Conservation (phyloP, 2,329 filamentous ascomycete genomes). For the Sclerotinia sclerotiorum region DNA sequence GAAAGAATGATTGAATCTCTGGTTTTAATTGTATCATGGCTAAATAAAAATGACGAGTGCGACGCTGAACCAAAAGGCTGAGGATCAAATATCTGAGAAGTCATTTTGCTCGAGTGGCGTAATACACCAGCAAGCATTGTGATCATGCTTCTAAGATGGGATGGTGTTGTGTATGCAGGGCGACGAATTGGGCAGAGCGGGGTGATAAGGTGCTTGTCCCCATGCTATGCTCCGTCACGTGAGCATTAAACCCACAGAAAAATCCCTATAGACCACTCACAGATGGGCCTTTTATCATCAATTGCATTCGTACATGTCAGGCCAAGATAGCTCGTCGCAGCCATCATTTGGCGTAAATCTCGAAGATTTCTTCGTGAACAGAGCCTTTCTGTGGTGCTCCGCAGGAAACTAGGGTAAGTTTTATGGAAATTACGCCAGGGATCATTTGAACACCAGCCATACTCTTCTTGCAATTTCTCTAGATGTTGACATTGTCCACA, state of each 20-base stretch:
- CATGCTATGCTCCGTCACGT: neutral
- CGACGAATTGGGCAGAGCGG: neutral
- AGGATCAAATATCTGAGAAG: neutral
- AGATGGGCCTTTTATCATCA: neutral
- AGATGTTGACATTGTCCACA: too few relatives aligned
- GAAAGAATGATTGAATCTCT: slow-evolving; percentile 30
- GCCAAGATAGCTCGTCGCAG: neutral
- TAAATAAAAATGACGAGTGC: slow-evolving; percentile 2
- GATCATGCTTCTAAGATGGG: neutral
- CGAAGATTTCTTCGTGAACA: neutral
- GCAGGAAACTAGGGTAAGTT: too few relatives aligned
- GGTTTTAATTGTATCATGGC: slow-evolving; percentile 30
- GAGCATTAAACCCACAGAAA: neutral
- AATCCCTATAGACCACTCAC: neutral
- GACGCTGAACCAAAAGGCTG: neutral
- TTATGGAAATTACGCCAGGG: neutral
- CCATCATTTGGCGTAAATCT: neutral
- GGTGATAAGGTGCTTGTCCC: neutral
- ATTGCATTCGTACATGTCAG: neutral
- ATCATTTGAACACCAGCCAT: too few relatives aligned
- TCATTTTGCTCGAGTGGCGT: slow-evolving; percentile 5
- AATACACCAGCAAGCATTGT: neutral
- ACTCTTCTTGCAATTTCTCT: too few relatives aligned
- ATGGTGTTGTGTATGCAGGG: neutral
- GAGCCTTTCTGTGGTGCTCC: neutral